Evolutionary conservation across 116 monocot genomes (phyloP).

Genomic region (Zostera marina): DNA sequence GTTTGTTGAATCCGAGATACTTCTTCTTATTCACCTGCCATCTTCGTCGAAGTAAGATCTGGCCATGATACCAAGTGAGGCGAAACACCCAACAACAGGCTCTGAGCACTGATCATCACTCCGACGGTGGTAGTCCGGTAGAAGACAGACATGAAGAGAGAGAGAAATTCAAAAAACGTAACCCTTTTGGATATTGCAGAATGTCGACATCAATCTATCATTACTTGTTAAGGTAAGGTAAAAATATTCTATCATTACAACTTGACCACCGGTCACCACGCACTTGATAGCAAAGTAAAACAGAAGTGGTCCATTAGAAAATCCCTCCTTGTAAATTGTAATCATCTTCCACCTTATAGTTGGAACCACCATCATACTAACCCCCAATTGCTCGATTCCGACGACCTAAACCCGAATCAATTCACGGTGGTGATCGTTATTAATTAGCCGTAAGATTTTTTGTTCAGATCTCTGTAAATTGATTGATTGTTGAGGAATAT

Average conservation of each 20-base stretch:
- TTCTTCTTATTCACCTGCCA: neutral
- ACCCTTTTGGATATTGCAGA: neutral
- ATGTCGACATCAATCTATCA: too few relatives aligned
- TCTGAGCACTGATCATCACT: neutral
- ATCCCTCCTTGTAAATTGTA: neutral
- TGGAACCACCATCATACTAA: too few relatives aligned
- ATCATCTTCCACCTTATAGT: neutral
- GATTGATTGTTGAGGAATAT: neutral
- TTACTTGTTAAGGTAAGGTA: neutral
- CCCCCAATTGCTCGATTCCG: too few relatives aligned
- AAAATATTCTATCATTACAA: neutral
- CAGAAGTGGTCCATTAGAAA: neutral
- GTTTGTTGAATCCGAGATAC: neutral
- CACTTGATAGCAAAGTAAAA: conserved; percentile 1
- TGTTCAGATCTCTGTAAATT: neutral
- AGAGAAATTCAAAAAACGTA: too few relatives aligned
- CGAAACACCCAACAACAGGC: neutral
- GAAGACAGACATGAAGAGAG: neutral
- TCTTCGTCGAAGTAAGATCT: neutral
- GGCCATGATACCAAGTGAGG: neutral
- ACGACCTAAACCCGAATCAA: conserved; percentile 16
- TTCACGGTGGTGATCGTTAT: conserved; percentile 89
- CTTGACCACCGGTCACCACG: neutral
- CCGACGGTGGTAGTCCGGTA: neutral
- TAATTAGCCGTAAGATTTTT: conserved; percentile 65